Evolutionary conservation across 805 yeast species (phyloP).

Genomic region (Wickerhamiella galacta): DNA sequence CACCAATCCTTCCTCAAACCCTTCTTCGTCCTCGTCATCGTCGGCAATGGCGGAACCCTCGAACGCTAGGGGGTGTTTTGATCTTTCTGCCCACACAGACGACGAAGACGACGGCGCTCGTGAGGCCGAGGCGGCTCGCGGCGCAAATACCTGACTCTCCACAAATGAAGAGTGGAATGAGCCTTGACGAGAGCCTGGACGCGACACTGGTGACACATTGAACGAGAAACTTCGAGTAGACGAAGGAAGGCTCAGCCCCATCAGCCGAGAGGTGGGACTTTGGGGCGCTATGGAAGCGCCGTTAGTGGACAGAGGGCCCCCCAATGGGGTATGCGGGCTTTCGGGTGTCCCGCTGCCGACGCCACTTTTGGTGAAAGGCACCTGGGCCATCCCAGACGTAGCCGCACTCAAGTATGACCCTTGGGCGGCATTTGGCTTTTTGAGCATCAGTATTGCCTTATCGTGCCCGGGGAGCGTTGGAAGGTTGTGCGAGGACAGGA

Average conservation of each 20-base stretch:
- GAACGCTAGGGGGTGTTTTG: slow-evolving; percentile 4
- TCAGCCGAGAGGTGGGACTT: slow-evolving; percentile 1
- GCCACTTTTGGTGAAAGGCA: no score
- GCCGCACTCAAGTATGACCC: no score
- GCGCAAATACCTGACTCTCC: slow-evolving; percentile 6
- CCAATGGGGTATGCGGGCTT: no score
- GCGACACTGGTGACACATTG: neutral
- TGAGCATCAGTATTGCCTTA: no score
- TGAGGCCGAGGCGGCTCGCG: slow-evolving; percentile 2
- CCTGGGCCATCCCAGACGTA: no score
- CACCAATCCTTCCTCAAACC: slow-evolving; percentile 57
- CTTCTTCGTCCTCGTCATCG: slow-evolving; percentile 29
- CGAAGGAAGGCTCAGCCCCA: neutral
- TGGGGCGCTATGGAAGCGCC: no score
- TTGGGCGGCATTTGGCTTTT: no score
- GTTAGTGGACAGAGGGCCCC: no score
- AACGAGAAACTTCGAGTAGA: slow-evolving; percentile 1
- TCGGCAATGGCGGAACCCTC: slow-evolving; percentile 25
- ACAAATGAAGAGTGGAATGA: slow-evolving; percentile 4
- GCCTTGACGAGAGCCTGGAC: slow-evolving; percentile 1
- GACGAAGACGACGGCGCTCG: slow-evolving; percentile 1
- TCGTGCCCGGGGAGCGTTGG: no score
- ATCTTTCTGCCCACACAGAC: slow-evolving; percentile 11
- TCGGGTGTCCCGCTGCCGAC: no score
- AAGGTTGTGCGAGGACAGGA: no score